Evolutionary conservation across 345 rosid genomes (phyloP), one percentile per base, ranked within the genome.

Genomic region (Pseudoturritis turrita): DNA sequence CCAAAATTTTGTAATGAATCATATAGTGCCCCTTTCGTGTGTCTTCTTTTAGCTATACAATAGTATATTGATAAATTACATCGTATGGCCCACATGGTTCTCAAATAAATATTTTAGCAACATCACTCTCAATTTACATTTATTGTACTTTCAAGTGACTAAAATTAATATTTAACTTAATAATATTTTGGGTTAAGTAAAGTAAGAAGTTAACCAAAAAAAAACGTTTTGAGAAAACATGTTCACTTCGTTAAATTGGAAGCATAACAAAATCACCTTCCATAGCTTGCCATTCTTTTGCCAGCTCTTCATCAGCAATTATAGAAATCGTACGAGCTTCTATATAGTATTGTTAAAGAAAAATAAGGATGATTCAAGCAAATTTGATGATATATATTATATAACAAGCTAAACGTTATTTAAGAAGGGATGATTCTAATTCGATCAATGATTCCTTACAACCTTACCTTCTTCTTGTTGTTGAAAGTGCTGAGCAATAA

Each of bases 241-340:
- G 21, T 10, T 35, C 26, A 19, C 5, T 18, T 6, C 13, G 4
- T 57, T 35, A 10, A n/a, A 13, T n/a, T 51, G 14, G 4, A 51
- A 21, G 36, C 25, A 10, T 51, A 53, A 19, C 5, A 17, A 40
- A 51, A 52, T 17, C 18, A 68, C 63, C 44, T 68, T 55, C 54
- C 63, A 54, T 68, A 68, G 43, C 37, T 54, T 68, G 72, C 31
- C 7, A 68, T 44, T 54, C 63, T 54, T 19, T 54, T 13, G 63
- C 62, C n/a, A 68, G 28, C 22, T 21, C 19, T 53, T 53, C 71
- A 40, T 67, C 71, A 40, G 51, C 7, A 26, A 28, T 23, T 35
- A 19, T 17, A 4, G 15, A 19, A 5, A 18, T 10, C 57, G 1
- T 6, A 37, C 8, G 28, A 2, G 71, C 26, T 26, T 67, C 71